Percentiles rank a stretch among this genome's conserved stretches.
Evolutionary conservation across 2,329 filamentous ascomycete genomes (phyloP).

Genomic region (Boeremia exigua): DNA sequence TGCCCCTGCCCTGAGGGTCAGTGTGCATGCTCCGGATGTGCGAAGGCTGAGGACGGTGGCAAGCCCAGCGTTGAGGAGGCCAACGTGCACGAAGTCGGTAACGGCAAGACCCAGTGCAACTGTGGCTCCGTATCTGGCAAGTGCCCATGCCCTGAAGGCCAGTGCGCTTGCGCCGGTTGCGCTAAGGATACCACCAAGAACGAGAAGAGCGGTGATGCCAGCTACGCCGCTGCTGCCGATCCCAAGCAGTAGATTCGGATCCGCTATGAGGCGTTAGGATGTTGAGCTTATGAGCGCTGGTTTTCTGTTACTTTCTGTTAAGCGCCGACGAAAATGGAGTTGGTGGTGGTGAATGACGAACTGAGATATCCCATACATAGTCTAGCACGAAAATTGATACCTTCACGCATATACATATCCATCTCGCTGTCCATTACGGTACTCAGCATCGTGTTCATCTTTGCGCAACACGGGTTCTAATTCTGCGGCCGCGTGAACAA

Average conservation of each 20-base stretch:
- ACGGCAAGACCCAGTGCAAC: conserved; percentile 57
- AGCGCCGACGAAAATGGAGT: conserved; percentile 7
- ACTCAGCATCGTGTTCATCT: conserved; percentile 6
- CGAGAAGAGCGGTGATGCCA: neutral
- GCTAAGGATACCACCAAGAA: conserved; percentile 23
- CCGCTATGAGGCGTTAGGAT: neutral
- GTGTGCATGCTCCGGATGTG: conserved; percentile 56
- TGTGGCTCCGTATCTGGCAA: conserved; percentile 52
- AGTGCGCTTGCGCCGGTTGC: conserved; percentile 44
- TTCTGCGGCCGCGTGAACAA: too few relatives aligned
- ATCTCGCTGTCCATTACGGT: conserved; percentile 6
- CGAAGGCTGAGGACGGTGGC: conserved; percentile 43
- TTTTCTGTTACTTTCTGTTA: conserved; percentile 3
- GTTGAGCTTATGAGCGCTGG: conserved; percentile 5
- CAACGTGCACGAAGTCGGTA: conserved; percentile 48
- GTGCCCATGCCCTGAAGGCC: conserved; percentile 54
- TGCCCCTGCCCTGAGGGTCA: conserved; percentile 55
- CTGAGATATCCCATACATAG: conserved; percentile 18
- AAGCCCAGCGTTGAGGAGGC: conserved; percentile 45
- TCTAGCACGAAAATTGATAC: conserved; percentile 5
- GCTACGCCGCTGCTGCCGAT: conserved; percentile 19
- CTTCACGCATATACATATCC: conserved; percentile 1
- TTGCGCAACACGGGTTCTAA: neutral
- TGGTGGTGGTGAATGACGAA: conserved; percentile 8
- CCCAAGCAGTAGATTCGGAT: conserved; percentile 12